phyloP scores from a whole-genome alignment of 2,329 filamentous ascomycete genomes.

The Diaporthe ampelina region DNA sequence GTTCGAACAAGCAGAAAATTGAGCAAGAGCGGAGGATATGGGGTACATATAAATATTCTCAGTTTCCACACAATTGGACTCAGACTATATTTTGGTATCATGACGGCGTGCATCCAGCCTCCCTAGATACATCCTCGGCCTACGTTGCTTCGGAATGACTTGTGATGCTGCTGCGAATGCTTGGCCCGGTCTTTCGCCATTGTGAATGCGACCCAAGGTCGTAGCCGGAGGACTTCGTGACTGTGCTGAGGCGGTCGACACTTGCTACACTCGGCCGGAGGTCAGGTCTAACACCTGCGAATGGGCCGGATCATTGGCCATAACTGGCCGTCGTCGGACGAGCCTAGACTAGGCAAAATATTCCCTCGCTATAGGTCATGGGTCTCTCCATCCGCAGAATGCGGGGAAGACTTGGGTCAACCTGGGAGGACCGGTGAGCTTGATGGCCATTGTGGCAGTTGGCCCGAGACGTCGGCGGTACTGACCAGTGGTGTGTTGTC shows the following conservation, averaged over 20 bases:
- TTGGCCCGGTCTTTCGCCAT: conserved; percentile 23
- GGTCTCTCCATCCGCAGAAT: conserved; percentile 23
- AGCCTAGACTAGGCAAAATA: conserved; percentile 12
- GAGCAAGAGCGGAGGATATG: background rate
- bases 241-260: conserved; percentile 25
- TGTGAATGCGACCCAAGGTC: conserved; percentile 25
- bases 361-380: conserved; percentile 18
- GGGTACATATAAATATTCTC: conserved; percentile 15
- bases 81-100: background rate
- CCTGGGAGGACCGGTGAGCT: conserved; percentile 16
- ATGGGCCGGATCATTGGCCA: conserved; percentile 25
- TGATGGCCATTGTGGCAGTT: conserved; percentile 18
- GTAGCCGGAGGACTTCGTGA: conserved; percentile 4
- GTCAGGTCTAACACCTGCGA: background rate
- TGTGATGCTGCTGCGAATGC: conserved; percentile 27
- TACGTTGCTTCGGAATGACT: conserved; percentile 27
- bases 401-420: conserved; percentile 31
- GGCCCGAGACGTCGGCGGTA: background rate
- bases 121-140: conserved; percentile 26
- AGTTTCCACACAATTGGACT: background rate
- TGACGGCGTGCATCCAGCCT: background rate
- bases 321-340: conserved; percentile 21
- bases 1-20: background rate
- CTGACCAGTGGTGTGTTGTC: conserved; percentile 14
- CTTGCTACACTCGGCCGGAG: conserved; percentile 23